phyloP scores from a whole-genome alignment of 768 basidiomycete species.

The Panus rudis region DNA sequence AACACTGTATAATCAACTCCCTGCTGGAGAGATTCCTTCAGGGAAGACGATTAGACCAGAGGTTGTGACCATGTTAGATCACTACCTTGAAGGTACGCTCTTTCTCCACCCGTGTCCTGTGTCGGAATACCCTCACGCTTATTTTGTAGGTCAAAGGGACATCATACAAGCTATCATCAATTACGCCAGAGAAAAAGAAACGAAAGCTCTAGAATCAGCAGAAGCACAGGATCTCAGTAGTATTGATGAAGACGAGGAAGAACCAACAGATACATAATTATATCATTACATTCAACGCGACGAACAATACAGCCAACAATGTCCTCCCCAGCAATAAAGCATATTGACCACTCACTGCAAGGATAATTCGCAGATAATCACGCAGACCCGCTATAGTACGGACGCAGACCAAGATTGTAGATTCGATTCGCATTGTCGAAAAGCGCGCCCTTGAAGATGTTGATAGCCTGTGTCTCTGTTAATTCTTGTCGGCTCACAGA shows the following conservation, averaged over 20 bases:
- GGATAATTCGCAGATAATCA: too few relatives aligned
- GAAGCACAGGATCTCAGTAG: conserved; percentile 47
- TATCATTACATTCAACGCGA: background rate
- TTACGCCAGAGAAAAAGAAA: conserved; percentile 42
- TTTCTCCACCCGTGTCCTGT: background rate
- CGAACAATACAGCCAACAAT: too few relatives aligned
- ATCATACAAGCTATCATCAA: conserved; percentile 48
- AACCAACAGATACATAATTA: background rate
- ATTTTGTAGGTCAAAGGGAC: conserved; percentile 45
- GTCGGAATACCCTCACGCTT: background rate
- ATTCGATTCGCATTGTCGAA: conserved; percentile 63
- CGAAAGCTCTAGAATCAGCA: conserved; percentile 40
- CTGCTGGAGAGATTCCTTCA: conserved; percentile 16
- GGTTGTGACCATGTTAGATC: conserved; percentile 55
- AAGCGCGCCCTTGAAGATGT: conserved; percentile 46
- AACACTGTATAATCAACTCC: conserved; percentile 42
- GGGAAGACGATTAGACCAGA: conserved; percentile 37
- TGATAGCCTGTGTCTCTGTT: conserved; percentile 45
- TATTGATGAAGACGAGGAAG: conserved; percentile 34
- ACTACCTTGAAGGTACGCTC: conserved; percentile 47
- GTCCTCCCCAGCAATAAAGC: too few relatives aligned
- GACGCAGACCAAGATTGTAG: conserved; percentile 48
- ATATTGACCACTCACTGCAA: too few relatives aligned
- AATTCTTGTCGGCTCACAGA: conserved; percentile 43
- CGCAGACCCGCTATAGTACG: too few relatives aligned